Evolutionary conservation across 75 land plant genomes (phyloP), one percentile per base, ranked within the genome.

Genomic region (Selaginella tamariscina): DNA sequence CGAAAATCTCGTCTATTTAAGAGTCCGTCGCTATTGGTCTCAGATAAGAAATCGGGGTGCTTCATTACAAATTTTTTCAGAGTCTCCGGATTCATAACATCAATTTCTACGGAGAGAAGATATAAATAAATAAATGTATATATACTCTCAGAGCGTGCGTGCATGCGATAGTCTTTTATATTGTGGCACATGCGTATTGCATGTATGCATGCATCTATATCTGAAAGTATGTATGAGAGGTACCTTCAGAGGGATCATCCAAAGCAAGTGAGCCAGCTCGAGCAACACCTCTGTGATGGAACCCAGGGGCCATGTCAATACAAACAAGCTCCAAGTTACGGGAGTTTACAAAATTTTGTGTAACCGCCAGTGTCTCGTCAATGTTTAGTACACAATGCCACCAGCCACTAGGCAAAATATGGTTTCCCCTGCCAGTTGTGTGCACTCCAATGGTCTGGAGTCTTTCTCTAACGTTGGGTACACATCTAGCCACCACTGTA

Each of bases 381-480:
- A 95, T 66, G 80, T 95, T 95, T 11, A 95, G 78, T 24, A 95
- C 89, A 79, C 99, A 95, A 67, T 95, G 99, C 99, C 99, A 95
- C 99, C 99, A 95, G 28, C 99, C 99, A 77, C 97, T 95, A 24
- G 99, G 99, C 70, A 95, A 81, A 67, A 87, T 33, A 95, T 90
- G 5, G 99, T 95, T 77, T 95, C 99, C 1, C 99, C 99, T 28
- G 99, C 87, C 26, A 77, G 74, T 72, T 95, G 99, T 20, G 97
- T 95, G 54, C 85, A 87, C 70, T 95, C 99, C 31, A 95, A 71
- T 28, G 99, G 99, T 79, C 84, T 89, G 64, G 84, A 84, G 28
- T 88, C 79, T 33, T 85, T 87, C 22, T 79, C 71, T 69, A 95
- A 81, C 54, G 78, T 80, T 44, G 99, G 99, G 70, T 95, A 95